A percentile compares a stretch with the other conserved stretches of the same genome.
Conservation (phyloP, 768 basidiomycete species). For the Phaeotremella skinneri region DNA sequence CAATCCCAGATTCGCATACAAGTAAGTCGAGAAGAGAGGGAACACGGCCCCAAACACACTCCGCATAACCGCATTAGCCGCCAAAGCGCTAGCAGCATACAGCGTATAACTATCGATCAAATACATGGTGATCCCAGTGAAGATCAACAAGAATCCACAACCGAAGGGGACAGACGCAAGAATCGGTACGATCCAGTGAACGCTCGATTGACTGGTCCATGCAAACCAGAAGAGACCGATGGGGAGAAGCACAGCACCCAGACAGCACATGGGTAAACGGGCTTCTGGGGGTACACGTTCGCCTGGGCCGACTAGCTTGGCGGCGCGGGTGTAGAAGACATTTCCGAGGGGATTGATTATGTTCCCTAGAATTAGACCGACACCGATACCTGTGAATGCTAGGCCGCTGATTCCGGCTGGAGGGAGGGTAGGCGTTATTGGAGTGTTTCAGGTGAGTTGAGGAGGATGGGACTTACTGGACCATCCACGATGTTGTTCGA, state of each 20-base stretch:
- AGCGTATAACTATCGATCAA: slow-evolving; percentile 60
- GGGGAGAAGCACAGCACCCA: slow-evolving; percentile 60
- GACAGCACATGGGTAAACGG: slow-evolving; percentile 63
- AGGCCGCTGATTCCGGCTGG: slow-evolving; percentile 61
- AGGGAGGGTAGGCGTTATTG: slow-evolving; percentile 31
- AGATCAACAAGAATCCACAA: slow-evolving; percentile 59
- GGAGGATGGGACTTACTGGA: slow-evolving; percentile 13
- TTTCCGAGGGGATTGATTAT: slow-evolving; percentile 60
- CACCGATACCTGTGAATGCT: slow-evolving; percentile 65
- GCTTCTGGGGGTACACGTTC: slow-evolving; percentile 64
- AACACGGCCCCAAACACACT: slow-evolving; percentile 63
- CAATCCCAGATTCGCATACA: slow-evolving; percentile 29
- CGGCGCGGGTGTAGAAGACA: slow-evolving; percentile 58
- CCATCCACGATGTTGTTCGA: slow-evolving; percentile 51
- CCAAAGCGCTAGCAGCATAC: slow-evolving; percentile 64
- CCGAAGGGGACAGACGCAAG: slow-evolving; percentile 67
- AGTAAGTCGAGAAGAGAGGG: slow-evolving; percentile 53
- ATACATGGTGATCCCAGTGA: slow-evolving; percentile 64
- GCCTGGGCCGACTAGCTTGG: slow-evolving; percentile 55
- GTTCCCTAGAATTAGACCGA: slow-evolving; percentile 60
- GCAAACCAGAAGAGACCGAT: slow-evolving; percentile 63
- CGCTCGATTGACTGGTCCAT: slow-evolving; percentile 53
- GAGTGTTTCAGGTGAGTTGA: neutral
- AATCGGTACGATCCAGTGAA: slow-evolving; percentile 67
- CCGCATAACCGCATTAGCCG: slow-evolving; percentile 64